A percentile compares a stretch with the other conserved stretches of the same genome.
phyloP scores from a whole-genome alignment of 257 asterid species.

The Misopates orontium region DNA sequence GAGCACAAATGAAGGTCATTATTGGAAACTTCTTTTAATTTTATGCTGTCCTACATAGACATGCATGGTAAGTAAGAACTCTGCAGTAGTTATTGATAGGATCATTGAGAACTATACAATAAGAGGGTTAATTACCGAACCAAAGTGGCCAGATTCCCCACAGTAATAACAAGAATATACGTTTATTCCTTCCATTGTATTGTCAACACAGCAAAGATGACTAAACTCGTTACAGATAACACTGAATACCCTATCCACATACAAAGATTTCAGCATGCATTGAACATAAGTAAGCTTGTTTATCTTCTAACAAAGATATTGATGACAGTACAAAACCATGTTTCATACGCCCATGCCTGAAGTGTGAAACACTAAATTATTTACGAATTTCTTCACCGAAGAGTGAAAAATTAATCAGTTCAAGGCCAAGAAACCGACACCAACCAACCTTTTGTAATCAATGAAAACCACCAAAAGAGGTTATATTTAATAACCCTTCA shows the following conservation, averaged over 20 bases:
- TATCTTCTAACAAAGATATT: not conserved
- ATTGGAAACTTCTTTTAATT: not conserved
- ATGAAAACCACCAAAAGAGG: no score
- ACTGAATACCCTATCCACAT: slow-evolving; percentile 40
- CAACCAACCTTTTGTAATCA: no score
- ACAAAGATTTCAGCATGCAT: slow-evolving; percentile 13
- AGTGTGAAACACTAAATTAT: not conserved
- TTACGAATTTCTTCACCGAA: not conserved
- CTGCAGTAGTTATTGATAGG: not conserved
- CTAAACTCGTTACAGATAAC: slow-evolving; percentile 49
- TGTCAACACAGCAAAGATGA: slow-evolving; percentile 46
- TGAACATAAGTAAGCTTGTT: slow-evolving; percentile 19
- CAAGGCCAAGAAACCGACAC: not conserved
- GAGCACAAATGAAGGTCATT: slow-evolving; percentile 20
- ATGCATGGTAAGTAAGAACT: slow-evolving; percentile 2
- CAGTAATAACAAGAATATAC: slow-evolving; percentile 47
- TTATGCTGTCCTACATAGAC: slow-evolving; percentile 35
- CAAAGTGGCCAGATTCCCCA: slow-evolving; percentile 47
- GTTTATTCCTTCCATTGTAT: slow-evolving; percentile 27
- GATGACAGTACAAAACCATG: not conserved
- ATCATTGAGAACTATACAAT: not conserved
- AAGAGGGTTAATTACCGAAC: slow-evolving; percentile 34
- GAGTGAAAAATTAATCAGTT: not conserved
- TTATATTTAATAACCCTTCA: not conserved
- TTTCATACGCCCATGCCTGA: no score